phyloP scores from a whole-genome alignment of 805 yeast species.

The Pichia phayaonensis region DNA sequence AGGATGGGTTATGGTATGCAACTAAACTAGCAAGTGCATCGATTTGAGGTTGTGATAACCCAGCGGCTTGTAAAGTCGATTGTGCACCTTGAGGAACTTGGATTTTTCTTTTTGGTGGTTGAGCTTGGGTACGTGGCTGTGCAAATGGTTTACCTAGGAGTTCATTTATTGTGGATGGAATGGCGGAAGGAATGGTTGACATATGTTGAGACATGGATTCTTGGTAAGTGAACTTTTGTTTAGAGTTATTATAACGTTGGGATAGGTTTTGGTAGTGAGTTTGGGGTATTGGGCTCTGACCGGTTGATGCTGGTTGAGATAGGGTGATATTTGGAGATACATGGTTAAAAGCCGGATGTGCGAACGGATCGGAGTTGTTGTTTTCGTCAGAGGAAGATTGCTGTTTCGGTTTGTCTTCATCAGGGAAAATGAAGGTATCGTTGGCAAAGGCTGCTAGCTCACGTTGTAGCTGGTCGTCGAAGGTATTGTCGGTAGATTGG shows the following conservation, averaged over 20 bases:
- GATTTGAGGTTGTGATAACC: slow-evolving; percentile 60
- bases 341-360: slow-evolving; percentile 10
- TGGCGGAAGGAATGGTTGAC: slow-evolving; percentile 10
- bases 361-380: slow-evolving; percentile 1
- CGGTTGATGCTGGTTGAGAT: not conserved
- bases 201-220: slow-evolving; percentile 10
- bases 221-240: slow-evolving; percentile 12
- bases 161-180: slow-evolving; percentile 29
- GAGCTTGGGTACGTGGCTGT: not conserved
- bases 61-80: slow-evolving; percentile 53
- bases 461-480: slow-evolving; percentile 47
- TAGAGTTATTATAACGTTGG: slow-evolving; percentile 12
- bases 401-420: slow-evolving; percentile 60
- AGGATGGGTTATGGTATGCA: slow-evolving; percentile 46
- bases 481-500: slow-evolving; percentile 28
- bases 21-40: slow-evolving; percentile 66
- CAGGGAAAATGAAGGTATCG: slow-evolving; percentile 72
- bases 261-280: slow-evolving; percentile 12
- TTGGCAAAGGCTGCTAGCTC: slow-evolving; percentile 81
- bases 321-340: slow-evolving; percentile 5
- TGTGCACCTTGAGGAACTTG: slow-evolving; percentile 71
- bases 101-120: slow-evolving; percentile 26
- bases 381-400: not conserved
- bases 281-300: slow-evolving; percentile 5
- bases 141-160: slow-evolving; percentile 1